Evolutionary conservation across 2,329 filamentous ascomycete genomes (phyloP), one percentile per base, ranked within the genome.

Genomic region (Clonostachys rhizophaga): DNA sequence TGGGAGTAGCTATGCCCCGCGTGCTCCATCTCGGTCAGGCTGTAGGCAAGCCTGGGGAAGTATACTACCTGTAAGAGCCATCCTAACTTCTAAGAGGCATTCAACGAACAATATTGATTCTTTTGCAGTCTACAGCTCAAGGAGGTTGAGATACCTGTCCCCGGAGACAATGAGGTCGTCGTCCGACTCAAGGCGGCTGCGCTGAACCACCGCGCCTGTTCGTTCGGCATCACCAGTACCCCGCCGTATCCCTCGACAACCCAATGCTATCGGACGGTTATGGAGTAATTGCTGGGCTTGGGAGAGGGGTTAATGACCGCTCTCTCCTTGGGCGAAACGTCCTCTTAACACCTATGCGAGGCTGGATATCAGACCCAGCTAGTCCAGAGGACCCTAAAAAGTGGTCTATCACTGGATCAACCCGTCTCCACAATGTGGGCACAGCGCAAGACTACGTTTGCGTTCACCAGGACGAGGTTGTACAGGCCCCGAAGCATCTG

Each of bases 141-240:
- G 52, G 71, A 82, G 34, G 67, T 86, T 14, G 76, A 84, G 47
- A 74, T 76, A 52, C 86, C 86, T 24, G 73, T 71, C 2, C 86
- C 86, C 0, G 77, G 80, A 24, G 78, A 79, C 14, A 74, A 75
- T 52, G 78, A 96, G 63, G 73, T 96, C 54, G 74, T 95, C 7
- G 72, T 97, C 52, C 83, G 82, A 59, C 74, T 97, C 60, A 78
- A 80, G 35, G 88, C 91, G 45, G 88, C 86, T 2, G 87, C 92
- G 13, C 83, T 97, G 45, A 97, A 97, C 73, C 94, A 97, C 72
- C 87, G 91, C 58, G 94, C 66, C 82, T 95, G 56, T 97, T 96
- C 72, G 87, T 95, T 67, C 88, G 92, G 47, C 91, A 94, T 65
- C 86, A 91, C 61, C 82, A 95, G 39, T 97, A 97, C 72, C 92